Conservation (phyloP, 73 alveolate species). For the Blepharisma japonicum region DNA sequence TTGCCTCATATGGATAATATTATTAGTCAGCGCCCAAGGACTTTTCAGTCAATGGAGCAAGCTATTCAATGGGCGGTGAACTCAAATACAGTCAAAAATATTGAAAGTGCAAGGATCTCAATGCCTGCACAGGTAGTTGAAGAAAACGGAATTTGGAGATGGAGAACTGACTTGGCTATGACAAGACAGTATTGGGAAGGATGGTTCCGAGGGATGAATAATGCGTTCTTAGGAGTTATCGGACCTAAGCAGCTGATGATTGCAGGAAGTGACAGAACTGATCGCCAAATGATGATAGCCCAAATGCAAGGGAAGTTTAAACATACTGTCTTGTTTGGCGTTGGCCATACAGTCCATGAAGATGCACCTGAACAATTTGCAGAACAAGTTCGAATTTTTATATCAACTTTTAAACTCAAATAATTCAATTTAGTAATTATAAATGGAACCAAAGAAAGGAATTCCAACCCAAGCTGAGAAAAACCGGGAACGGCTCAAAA, state of each 20-base stretch:
- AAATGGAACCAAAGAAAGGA: background rate
- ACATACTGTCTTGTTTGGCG: constrained; percentile 73
- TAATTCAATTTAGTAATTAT: too few relatives aligned
- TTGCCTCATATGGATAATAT: constrained; percentile 95
- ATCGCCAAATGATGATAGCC: constrained; percentile 92
- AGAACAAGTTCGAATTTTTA: constrained; percentile 57
- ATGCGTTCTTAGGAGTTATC: constrained; percentile 73
- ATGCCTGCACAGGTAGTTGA: constrained; percentile 80
- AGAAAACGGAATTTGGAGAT: constrained; percentile 50
- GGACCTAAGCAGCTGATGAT: constrained; percentile 84
- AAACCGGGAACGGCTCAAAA: constrained; percentile 43
- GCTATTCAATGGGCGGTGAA: constrained; percentile 78
- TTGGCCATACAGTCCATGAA: constrained; percentile 95
- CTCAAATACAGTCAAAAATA: constrained; percentile 79
- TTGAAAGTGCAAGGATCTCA: constrained; percentile 89
- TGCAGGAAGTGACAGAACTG: constrained; percentile 97
- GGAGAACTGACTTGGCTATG: constrained; percentile 88
- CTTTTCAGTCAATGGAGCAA: constrained; percentile 74
- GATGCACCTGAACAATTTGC: constrained; percentile 86
- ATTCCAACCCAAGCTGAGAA: constrained; percentile 32
- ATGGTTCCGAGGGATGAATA: constrained; percentile 94
- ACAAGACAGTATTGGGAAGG: constrained; percentile 89
- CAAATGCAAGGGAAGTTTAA: constrained; percentile 97
- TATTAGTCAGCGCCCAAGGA: constrained; percentile 82
- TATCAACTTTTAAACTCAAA: too few relatives aligned